Conservation (phyloP, 805 yeast species). For the Allodekkera sacchari region DNA sequence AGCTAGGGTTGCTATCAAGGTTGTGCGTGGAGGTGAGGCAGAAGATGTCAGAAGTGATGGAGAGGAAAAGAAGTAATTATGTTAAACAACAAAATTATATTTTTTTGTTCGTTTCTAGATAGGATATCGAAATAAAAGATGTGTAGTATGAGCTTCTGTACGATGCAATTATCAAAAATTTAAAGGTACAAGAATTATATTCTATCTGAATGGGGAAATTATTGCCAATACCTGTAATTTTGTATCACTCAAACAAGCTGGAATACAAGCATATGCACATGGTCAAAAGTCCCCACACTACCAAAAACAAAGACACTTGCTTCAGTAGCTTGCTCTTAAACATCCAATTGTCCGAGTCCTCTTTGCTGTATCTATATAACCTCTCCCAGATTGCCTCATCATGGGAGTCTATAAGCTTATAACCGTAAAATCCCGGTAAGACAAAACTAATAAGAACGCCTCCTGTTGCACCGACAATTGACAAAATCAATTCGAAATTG, state of each 20-base stretch:
- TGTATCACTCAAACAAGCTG: conserved; percentile 31
- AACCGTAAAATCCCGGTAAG: conserved; percentile 73
- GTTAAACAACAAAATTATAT: background rate
- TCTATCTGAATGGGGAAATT: too few species aligned
- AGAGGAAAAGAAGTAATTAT: conserved; percentile 27
- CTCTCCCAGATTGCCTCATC: conserved; percentile 9
- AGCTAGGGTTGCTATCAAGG: conserved; percentile 58
- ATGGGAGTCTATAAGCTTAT: conserved; percentile 35
- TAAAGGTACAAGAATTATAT: too few species aligned
- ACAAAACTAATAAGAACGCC: conserved; percentile 73
- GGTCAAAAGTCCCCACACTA: conserved; percentile 46
- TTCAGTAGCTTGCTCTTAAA: conserved; percentile 15
- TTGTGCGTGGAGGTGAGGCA: conserved; percentile 65
- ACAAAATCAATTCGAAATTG: conserved; percentile 60
- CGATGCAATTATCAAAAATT: too few species aligned
- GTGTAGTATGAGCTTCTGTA: too few species aligned
- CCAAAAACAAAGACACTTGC: conserved; percentile 28
- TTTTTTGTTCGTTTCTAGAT: too few species aligned
- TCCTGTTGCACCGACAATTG: conserved; percentile 78
- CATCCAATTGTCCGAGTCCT: conserved; percentile 14
- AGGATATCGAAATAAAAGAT: too few species aligned
- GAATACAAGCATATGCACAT: conserved; percentile 49
- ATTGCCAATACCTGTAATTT: too few species aligned
- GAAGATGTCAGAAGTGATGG: conserved; percentile 87
- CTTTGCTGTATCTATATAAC: conserved; percentile 14